Percentiles rank a stretch among this genome's conserved stretches.
Conservation (phyloP, 1,139 yeast species). For the Pichia sp. region DNA sequence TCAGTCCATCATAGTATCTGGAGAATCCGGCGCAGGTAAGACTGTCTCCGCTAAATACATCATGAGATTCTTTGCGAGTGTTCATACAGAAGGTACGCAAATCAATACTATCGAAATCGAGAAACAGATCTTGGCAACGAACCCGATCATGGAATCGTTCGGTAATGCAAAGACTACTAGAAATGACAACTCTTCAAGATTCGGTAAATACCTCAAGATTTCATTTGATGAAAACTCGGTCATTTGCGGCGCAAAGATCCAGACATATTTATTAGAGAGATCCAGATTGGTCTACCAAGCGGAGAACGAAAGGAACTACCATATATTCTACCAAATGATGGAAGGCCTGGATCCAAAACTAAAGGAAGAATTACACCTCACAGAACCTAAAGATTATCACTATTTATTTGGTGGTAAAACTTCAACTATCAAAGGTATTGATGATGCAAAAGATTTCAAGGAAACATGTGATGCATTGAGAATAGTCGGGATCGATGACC, state of each 20-base stretch:
- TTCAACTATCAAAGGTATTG: constrained; percentile 68
- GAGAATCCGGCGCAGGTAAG: constrained; percentile 99
- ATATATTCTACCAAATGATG: constrained; percentile 88
- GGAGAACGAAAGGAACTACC: constrained; percentile 86
- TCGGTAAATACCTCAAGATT: constrained; percentile 94
- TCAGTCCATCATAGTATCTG: constrained; percentile 96
- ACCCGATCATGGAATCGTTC: constrained; percentile 98
- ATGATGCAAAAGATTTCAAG: constrained; percentile 74
- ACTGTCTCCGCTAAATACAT: constrained; percentile 97
- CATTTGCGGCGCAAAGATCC: constrained; percentile 90
- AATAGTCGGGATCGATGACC: constrained; percentile 68
- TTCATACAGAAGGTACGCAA: constrained; percentile 51
- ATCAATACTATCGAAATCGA: constrained; percentile 81
- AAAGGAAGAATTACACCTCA: constrained; percentile 59
- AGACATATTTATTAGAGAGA: constrained; percentile 90
- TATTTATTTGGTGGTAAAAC: constrained; percentile 91
- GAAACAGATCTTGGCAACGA: constrained; percentile 92
- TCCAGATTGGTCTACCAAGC: constrained; percentile 96
- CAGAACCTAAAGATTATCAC: constrained; percentile 63
- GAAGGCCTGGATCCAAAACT: constrained; percentile 68
- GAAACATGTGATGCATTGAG: constrained; percentile 73
- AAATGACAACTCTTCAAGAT: constrained; percentile 95
- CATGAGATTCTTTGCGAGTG: constrained; percentile 97
- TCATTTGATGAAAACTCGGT: constrained; percentile 72
- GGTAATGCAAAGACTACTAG: constrained; percentile 98